Conservation (phyloP, 2,329 filamentous ascomycete species). For the Amylocarpus encephaloides region DNA sequence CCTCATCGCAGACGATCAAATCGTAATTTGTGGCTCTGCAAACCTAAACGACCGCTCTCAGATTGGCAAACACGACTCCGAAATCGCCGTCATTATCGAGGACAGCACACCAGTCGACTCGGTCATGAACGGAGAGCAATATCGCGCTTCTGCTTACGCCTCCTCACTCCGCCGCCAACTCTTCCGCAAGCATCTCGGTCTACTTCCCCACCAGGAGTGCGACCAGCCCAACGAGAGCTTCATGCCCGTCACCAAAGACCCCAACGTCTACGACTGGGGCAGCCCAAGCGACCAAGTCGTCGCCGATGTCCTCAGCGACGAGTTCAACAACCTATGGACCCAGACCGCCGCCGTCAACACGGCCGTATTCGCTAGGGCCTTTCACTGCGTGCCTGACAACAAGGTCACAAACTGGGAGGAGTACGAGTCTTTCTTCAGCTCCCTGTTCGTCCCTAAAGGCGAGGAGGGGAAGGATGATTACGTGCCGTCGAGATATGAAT, state of each 20-base stretch:
- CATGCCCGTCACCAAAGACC: constrained; percentile 61
- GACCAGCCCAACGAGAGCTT: constrained; percentile 68
- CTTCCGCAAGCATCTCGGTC: constrained; percentile 86
- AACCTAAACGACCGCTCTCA: constrained; percentile 62
- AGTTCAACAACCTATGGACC: constrained; percentile 68
- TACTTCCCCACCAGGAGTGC: constrained; percentile 68
- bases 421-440: constrained; percentile 65
- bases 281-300: constrained; percentile 63
- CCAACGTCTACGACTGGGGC: constrained; percentile 70
- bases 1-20: constrained; percentile 73
- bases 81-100: constrained; percentile 85
- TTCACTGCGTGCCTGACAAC: constrained; percentile 72
- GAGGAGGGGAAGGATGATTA: constrained; percentile 37
- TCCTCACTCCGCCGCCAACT: constrained; percentile 75
- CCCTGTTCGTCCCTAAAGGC: constrained; percentile 53
- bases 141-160: constrained; percentile 68
- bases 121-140: constrained; percentile 67
- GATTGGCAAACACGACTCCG: constrained; percentile 76
- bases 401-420: constrained; percentile 63
- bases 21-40: constrained; percentile 71
- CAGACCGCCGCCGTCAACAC: constrained; percentile 70
- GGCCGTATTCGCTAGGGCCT: constrained; percentile 70
- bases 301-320: constrained; percentile 62
- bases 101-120: constrained; percentile 66
- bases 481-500: constrained; percentile 58